Evolutionary conservation across 1,139 yeast genomes (phyloP).

Genomic region (Saccharomyces hybrid): DNA sequence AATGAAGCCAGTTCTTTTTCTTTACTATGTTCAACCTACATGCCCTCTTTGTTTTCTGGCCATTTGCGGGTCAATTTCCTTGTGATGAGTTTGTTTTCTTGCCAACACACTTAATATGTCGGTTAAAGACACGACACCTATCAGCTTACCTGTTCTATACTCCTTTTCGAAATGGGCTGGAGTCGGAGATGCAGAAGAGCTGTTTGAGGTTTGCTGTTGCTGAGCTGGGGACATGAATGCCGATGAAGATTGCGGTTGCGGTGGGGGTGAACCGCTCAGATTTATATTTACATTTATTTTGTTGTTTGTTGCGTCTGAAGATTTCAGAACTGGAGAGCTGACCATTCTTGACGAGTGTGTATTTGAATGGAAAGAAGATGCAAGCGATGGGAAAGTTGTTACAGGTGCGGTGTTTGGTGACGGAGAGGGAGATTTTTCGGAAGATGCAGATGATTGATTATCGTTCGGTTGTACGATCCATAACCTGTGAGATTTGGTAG

Average conservation of each 20-base stretch:
- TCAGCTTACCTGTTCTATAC: conserved; percentile 61
- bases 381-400: conserved; percentile 20
- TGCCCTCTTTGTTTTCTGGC: conserved; percentile 85
- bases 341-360: neutral
- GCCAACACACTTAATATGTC: conserved; percentile 80
- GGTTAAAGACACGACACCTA: conserved; percentile 84
- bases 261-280: neutral
- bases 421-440: conserved; percentile 1
- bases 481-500: conserved; percentile 84
- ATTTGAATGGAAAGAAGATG: conserved; percentile 1
- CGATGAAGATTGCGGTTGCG: neutral
- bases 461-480: conserved; percentile 64
- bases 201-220: neutral
- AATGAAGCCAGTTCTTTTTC: neutral
- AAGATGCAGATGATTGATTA: conserved; percentile 1
- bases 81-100: conserved; percentile 48
- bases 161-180: conserved; percentile 29
- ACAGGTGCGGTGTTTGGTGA: conserved; percentile 18
- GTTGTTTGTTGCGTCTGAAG: neutral
- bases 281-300: neutral
- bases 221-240: neutral
- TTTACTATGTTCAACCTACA: conserved; percentile 4
- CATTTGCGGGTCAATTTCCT: conserved; percentile 64
- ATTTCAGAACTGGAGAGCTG: neutral
- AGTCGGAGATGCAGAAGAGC: conserved; percentile 9